Conservation (phyloP, 176 grass and related monocot species). For the Triticum urartu region DNA sequence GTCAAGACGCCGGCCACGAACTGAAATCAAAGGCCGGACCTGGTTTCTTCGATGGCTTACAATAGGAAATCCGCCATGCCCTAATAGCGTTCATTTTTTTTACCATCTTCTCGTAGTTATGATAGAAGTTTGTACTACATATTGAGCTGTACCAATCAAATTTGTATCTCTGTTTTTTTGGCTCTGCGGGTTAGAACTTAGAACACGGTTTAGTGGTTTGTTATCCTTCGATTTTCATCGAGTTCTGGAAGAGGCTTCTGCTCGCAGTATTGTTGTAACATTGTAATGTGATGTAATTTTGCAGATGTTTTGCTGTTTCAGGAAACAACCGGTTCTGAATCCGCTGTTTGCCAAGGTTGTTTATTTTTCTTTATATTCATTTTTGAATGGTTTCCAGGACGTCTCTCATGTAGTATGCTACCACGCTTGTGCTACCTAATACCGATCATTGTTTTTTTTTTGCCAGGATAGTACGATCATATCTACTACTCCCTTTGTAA, state of each 20-base stretch:
- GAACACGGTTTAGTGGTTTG: constrained; percentile 12
- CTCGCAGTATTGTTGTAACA: constrained; percentile 21
- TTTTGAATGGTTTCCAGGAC: no score
- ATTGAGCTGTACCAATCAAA: constrained; percentile 14
- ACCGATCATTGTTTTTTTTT: no score
- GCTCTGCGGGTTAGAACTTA: constrained; percentile 29
- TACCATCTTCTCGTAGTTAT: constrained; percentile 14
- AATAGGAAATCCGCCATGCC: constrained; percentile 20
- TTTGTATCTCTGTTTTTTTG: constrained; percentile 29
- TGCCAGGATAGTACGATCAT: no score
- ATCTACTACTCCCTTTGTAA: no score
- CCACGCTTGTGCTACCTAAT: no score
- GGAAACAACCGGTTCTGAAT: constrained; percentile 10
- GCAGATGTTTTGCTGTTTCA: constrained; percentile 19
- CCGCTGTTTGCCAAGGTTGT: background rate
- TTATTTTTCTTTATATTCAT: no score
- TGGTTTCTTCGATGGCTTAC: constrained; percentile 76
- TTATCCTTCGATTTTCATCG: constrained; percentile 10
- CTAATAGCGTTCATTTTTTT: constrained; percentile 7
- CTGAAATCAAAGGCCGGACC: constrained; percentile 79
- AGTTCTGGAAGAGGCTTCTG: constrained; percentile 1
- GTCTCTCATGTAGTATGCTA: no score
- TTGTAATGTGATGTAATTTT: constrained; percentile 37
- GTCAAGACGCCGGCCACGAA: constrained; percentile 87
- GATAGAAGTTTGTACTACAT: constrained; percentile 33